Evolutionary conservation across 1,284 basidiomycete genomes (phyloP).

Genomic region (Cryptococcus wingfieldii): DNA sequence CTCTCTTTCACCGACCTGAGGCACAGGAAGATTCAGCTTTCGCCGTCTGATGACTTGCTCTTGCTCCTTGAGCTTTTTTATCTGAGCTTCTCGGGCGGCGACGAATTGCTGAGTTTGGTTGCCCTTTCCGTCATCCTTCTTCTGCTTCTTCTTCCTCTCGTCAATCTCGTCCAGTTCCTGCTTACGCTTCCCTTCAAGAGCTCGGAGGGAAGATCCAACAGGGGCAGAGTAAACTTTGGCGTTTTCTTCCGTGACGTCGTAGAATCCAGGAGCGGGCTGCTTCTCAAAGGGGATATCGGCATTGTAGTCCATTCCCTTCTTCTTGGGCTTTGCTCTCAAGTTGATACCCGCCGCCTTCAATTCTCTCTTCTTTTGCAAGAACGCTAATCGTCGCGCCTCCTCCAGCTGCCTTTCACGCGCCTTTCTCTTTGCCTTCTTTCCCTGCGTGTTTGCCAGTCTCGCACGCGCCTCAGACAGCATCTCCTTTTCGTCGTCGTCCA

Average conservation of each 20-base stretch:
- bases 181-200: slow-evolving; percentile 87
- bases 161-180: slow-evolving; percentile 68
- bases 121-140: slow-evolving; percentile 51
- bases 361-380: slow-evolving; percentile 96
- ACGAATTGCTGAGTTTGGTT: slow-evolving; percentile 88
- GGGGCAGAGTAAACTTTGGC: slow-evolving; percentile 82
- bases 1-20: slow-evolving; percentile 94
- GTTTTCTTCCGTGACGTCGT: slow-evolving; percentile 92
- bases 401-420: slow-evolving; percentile 94
- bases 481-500: slow-evolving; percentile 99
- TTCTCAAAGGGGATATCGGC: slow-evolving; percentile 99
- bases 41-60: slow-evolving; percentile 87
- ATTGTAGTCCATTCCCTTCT: slow-evolving; percentile 98
- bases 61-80: slow-evolving; percentile 94
- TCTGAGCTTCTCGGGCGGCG: slow-evolving; percentile 89
- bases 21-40: slow-evolving; percentile 77
- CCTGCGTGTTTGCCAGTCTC: slow-evolving; percentile 96
- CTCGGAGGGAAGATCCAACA: slow-evolving; percentile 82
- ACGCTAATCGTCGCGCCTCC: slow-evolving; percentile 88
- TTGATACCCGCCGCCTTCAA: slow-evolving; percentile 97
- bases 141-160: slow-evolving; percentile 77
- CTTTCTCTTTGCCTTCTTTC: slow-evolving; percentile 99
- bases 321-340: slow-evolving; percentile 75
- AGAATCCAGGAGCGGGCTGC: slow-evolving; percentile 90
- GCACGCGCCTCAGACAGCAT: slow-evolving; percentile 99